Conservation (phyloP, 2,329 filamentous ascomycete species). For the Botryotinia convoluta region DNA sequence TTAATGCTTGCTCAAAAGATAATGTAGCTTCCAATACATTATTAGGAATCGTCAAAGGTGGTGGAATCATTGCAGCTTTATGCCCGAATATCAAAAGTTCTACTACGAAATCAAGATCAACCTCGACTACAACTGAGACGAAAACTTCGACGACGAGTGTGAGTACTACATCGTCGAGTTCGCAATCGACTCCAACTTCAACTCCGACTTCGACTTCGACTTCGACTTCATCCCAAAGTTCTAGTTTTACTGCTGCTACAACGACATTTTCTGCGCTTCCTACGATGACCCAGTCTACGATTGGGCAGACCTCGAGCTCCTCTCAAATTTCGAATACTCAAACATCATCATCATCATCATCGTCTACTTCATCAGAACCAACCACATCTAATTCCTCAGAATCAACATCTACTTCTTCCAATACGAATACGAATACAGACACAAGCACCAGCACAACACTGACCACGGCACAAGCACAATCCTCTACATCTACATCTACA, state of each 20-base stretch:
- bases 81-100: slow-evolving; percentile 29
- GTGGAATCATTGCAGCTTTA: slow-evolving; percentile 34
- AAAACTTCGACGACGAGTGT: slow-evolving; percentile 18
- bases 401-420: not conserved
- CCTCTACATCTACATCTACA: not conserved
- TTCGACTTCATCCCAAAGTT: not conserved
- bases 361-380: not conserved
- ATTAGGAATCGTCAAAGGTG: slow-evolving; percentile 35
- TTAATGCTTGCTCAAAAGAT: slow-evolving; percentile 26
- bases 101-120: slow-evolving; percentile 15
- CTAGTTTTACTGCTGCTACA: not conserved
- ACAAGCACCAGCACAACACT: not conserved
- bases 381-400: not conserved
- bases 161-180: slow-evolving; percentile 13
- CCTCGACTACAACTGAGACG: slow-evolving; percentile 14
- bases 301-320: not conserved
- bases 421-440: not conserved
- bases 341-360: not conserved
- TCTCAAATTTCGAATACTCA: not conserved
- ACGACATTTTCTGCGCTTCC: not conserved
- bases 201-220: not conserved
- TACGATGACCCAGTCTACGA: not conserved
- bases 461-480: not conserved
- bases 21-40: slow-evolving; percentile 30
- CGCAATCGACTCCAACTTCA: not conserved